A percentile compares a stretch with the other conserved stretches of the same genome.
Evolutionary conservation across 2,329 filamentous ascomycete species (phyloP).

Genomic region (Colletotrichum sp.): DNA sequence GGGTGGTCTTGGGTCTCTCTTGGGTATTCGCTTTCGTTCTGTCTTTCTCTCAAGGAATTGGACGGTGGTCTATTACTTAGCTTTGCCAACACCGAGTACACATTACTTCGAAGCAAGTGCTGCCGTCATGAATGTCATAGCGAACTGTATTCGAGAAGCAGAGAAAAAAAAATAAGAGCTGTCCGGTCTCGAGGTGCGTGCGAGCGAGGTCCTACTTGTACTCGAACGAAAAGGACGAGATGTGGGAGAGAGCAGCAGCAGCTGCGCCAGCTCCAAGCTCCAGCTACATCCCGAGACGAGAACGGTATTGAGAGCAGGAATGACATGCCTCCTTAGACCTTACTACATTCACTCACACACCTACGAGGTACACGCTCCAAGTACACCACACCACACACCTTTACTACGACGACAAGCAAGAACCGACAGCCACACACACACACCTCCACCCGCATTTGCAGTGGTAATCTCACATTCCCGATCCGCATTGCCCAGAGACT

Average conservation of each 20-base stretch:
- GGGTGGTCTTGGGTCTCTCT: neutral
- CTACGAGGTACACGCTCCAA: neutral
- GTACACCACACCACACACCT: neutral
- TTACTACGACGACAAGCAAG: neutral
- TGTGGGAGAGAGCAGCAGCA: neutral
- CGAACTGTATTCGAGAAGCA: slow-evolving; percentile 7
- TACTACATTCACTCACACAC: neutral
- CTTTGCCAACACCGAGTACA: slow-evolving; percentile 1
- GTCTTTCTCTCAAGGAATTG: neutral
- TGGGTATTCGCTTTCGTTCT: neutral
- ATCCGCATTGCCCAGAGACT: neutral
- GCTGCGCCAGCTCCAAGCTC: neutral
- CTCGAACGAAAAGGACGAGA: neutral
- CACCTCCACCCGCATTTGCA: slow-evolving; percentile 5
- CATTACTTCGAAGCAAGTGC: slow-evolving; percentile 15
- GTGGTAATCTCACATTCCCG: neutral
- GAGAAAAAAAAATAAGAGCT: neutral
- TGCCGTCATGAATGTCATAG: slow-evolving; percentile 9
- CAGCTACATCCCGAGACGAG: neutral
- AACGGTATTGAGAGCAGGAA: neutral
- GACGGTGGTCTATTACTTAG: slow-evolving; percentile 4
- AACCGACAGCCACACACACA: neutral
- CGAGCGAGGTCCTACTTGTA: slow-evolving; percentile 13
- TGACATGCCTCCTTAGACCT: neutral
- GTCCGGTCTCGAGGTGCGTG: slow-evolving; percentile 2